phyloP scores from a whole-genome alignment of 768 basidiomycete genomes.

The Leccinum subgranulosum region DNA sequence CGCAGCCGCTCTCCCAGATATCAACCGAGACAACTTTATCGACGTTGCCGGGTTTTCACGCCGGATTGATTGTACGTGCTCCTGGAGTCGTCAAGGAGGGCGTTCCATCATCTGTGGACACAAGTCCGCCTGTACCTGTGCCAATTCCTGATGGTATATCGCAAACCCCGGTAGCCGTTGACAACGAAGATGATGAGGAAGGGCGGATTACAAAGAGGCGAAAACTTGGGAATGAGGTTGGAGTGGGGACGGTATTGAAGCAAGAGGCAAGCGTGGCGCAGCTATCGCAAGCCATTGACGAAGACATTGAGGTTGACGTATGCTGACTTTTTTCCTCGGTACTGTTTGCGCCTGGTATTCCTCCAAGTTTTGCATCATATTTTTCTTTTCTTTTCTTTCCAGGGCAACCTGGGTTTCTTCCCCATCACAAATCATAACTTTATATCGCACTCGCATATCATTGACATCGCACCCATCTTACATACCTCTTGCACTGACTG shows the following conservation, averaged over 20 bases:
- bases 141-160: slow-evolving; percentile 27
- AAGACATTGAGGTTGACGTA: slow-evolving; percentile 30
- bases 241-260: neutral
- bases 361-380: neutral
- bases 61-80: neutral
- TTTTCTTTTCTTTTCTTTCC: slow-evolving; percentile 5
- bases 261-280: neutral
- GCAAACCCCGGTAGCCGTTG: slow-evolving; percentile 56
- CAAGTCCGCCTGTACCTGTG: slow-evolving; percentile 30
- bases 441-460: slow-evolving; percentile 18
- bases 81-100: slow-evolving; percentile 16
- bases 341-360: neutral
- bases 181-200: slow-evolving; percentile 52
- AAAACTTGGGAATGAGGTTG: slow-evolving; percentile 24
- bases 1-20: slow-evolving; percentile 2
- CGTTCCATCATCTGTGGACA: slow-evolving; percentile 15
- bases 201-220: slow-evolving; percentile 57
- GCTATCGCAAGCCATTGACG: slow-evolving; percentile 17
- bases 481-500: slow-evolving; percentile 20
- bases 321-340: slow-evolving; percentile 14
- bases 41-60: slow-evolving; percentile 14
- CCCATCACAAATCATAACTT: slow-evolving; percentile 6
- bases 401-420: neutral
- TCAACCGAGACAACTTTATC: neutral
- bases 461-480: slow-evolving; percentile 13